Percentiles rank a stretch among this genome's conserved stretches.
phyloP scores from a whole-genome alignment of 179 eudicot species.

The Beta macrorhiza region DNA sequence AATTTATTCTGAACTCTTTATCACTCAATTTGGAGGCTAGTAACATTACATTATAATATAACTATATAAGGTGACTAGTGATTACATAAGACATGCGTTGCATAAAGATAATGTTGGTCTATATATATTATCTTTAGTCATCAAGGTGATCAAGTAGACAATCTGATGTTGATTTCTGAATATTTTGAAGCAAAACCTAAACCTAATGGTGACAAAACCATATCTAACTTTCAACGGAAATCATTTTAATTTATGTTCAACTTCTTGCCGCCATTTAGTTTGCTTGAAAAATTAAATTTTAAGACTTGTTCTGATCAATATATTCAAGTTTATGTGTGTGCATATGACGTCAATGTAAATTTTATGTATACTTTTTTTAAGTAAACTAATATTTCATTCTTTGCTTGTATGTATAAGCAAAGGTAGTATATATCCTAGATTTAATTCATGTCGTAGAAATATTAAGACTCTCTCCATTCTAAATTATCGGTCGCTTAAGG shows the following conservation, averaged over 20 bases:
- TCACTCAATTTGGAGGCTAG: constrained; percentile 5
- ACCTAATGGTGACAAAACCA: constrained; percentile 21
- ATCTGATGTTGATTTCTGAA: constrained; percentile 2
- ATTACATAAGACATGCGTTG: constrained; percentile 9
- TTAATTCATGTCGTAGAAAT: not conserved
- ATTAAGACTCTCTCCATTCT: not conserved
- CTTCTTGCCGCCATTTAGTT: not conserved
- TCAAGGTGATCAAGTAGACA: not conserved
- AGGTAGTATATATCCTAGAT: not conserved
- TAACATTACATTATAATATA: not conserved
- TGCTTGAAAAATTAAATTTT: not conserved
- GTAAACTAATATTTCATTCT: not conserved
- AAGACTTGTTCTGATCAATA: constrained; percentile 43
- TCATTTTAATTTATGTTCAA: not conserved
- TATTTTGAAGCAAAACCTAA: not conserved
- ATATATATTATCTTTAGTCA: constrained; percentile 10
- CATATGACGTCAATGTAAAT: not conserved
- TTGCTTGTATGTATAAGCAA: constrained; percentile 2
- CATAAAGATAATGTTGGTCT: not conserved
- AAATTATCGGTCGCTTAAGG: no score
- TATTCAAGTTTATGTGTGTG: not conserved
- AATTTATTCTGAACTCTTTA: not conserved
- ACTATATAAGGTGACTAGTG: not conserved
- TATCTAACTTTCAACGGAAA: constrained; percentile 9
- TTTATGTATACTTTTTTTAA: not conserved